Percentiles rank a stretch among this genome's conserved stretches.
phyloP scores from a whole-genome alignment of 768 basidiomycete species.

The Xerocomellus dryophilus region DNA sequence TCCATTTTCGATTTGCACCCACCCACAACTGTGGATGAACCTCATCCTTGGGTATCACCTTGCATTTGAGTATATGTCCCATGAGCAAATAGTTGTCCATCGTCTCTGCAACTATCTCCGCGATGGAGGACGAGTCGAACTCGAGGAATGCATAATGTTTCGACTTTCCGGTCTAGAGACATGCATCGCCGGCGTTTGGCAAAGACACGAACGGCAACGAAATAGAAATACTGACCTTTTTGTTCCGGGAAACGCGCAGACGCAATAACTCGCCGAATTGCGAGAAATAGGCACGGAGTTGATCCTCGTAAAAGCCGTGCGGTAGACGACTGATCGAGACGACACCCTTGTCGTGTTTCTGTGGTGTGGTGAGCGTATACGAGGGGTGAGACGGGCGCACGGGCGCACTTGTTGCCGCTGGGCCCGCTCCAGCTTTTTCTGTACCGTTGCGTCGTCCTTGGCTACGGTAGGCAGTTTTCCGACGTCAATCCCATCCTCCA shows the following conservation, averaged over 20 bases:
- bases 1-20: constrained; percentile 94
- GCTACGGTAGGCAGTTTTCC: constrained; percentile 78
- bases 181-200: neutral
- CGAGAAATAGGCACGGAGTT: constrained; percentile 87
- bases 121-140: constrained; percentile 84
- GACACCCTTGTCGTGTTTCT: constrained; percentile 74
- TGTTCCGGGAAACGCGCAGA: constrained; percentile 87
- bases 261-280: constrained; percentile 93
- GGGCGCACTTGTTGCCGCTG: constrained; percentile 62
- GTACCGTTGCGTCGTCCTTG: constrained; percentile 82
- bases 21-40: constrained; percentile 95
- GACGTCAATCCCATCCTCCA: constrained; percentile 63
- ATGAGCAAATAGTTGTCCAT: constrained; percentile 98
- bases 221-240: constrained; percentile 54
- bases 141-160: constrained; percentile 98
- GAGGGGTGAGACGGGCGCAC: neutral
- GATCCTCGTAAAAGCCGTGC: constrained; percentile 96
- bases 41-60: constrained; percentile 82
- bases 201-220: neutral
- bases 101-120: constrained; percentile 93
- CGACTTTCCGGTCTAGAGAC: constrained; percentile 83
- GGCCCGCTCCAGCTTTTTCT: constrained; percentile 57
- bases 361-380: neutral
- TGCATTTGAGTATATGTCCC: constrained; percentile 92
- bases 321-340: constrained; percentile 89